These are phyloP conservation scores for Stagonosporopsis vannaccii DNA, from an alignment of 2,329 filamentous ascomycete genomes.

Conservation along the genomic window DNA sequence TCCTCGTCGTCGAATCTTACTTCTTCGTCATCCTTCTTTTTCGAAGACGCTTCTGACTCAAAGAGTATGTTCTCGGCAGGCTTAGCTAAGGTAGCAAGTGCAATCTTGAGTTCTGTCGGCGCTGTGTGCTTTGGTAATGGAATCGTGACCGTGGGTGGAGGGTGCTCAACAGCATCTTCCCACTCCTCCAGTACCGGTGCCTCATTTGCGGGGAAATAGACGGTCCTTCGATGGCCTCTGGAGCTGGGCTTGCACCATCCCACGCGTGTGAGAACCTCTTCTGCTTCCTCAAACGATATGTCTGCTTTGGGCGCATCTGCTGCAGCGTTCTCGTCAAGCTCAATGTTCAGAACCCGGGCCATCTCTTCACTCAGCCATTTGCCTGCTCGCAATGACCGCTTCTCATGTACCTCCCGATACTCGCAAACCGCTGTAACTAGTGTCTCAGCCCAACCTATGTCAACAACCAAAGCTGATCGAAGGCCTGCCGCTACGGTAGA, in stretches of 20 bases:
- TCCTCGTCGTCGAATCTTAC: slow-evolving; percentile 81
- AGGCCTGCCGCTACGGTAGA: slow-evolving; percentile 79
- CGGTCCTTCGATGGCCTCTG: slow-evolving; percentile 38
- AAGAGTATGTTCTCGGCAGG: slow-evolving; percentile 81
- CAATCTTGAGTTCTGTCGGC: slow-evolving; percentile 65
- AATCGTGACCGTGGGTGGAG: slow-evolving; percentile 43
- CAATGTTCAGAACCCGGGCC: slow-evolving; percentile 66
- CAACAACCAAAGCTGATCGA: slow-evolving; percentile 83
- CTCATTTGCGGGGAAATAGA: slow-evolving; percentile 44
- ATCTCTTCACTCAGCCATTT: slow-evolving; percentile 74
- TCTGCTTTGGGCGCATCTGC: slow-evolving; percentile 33
- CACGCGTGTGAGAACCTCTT: slow-evolving; percentile 77
- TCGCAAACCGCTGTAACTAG: slow-evolving; percentile 87
- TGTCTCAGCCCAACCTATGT: slow-evolving; percentile 93
- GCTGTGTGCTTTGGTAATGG: slow-evolving; percentile 48
- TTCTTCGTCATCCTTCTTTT: slow-evolving; percentile 46
- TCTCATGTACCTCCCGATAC: slow-evolving; percentile 79
- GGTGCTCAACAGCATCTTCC: slow-evolving; percentile 47
- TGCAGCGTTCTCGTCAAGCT: slow-evolving; percentile 45
- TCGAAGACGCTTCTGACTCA: slow-evolving; percentile 58
- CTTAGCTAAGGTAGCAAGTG: slow-evolving; percentile 74
- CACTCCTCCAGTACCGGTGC: slow-evolving; percentile 55
- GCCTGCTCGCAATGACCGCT: slow-evolving; percentile 76
- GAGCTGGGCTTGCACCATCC: slow-evolving; percentile 71
- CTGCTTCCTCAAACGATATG: slow-evolving; percentile 74